Conservation (phyloP, 176 grass and related monocot species). For the Juncus inflexus region DNA sequence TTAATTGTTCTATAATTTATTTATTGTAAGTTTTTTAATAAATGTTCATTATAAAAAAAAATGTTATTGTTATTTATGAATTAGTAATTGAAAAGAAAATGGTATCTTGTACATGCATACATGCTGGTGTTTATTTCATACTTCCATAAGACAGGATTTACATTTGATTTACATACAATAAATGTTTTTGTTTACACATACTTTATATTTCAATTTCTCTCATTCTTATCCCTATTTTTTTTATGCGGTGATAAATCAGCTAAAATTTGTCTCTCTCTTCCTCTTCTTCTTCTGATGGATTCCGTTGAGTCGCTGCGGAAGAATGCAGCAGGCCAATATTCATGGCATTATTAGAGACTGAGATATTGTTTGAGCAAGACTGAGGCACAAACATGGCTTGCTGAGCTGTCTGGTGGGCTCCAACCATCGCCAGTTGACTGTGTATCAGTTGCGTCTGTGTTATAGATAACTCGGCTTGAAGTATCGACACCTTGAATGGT, state of each 20-base stretch:
- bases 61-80: too few relatives aligned
- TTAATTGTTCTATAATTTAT: not conserved
- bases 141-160: too few relatives aligned
- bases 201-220: too few relatives aligned
- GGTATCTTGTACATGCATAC: too few relatives aligned
- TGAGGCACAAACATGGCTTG: slow-evolving; percentile 37
- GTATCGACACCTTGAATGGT: slow-evolving; percentile 42
- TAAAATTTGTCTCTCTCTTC: slow-evolving; percentile 13
- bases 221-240: slow-evolving; percentile 2
- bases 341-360: slow-evolving; percentile 30
- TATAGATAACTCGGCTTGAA: slow-evolving; percentile 56
- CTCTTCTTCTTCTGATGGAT: slow-evolving; percentile 20
- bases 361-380: slow-evolving; percentile 33
- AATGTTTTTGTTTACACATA: too few relatives aligned
- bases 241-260: slow-evolving; percentile 14
- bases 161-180: too few relatives aligned
- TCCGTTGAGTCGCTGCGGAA: slow-evolving; percentile 7
- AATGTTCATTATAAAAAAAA: too few relatives aligned
- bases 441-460: slow-evolving; percentile 49
- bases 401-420: slow-evolving; percentile 26
- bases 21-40: not conserved
- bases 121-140: too few relatives aligned
- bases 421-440: slow-evolving; percentile 41
- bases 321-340: slow-evolving; percentile 35
- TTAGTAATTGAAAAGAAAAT: too few relatives aligned